phyloP scores from a whole-genome alignment of 2,329 filamentous ascomycete genomes.

The Moelleriella libera region DNA sequence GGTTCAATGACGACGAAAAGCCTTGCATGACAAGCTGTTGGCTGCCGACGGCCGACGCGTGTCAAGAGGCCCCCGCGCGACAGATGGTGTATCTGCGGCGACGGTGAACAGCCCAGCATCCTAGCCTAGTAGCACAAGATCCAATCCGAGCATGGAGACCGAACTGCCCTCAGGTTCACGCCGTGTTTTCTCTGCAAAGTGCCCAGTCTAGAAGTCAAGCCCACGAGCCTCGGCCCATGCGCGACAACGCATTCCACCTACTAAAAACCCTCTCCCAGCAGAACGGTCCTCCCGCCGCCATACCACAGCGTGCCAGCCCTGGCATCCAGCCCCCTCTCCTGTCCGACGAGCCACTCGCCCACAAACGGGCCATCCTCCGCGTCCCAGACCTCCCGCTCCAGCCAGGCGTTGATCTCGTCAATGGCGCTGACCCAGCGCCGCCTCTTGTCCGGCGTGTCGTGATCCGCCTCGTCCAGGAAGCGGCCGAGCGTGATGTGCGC shows the following conservation, averaged over 20 bases:
- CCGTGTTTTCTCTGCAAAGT: slow-evolving; percentile 5
- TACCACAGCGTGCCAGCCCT: slow-evolving; percentile 75
- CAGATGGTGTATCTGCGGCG: too few species aligned
- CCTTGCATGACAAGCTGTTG: too few species aligned
- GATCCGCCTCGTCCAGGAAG: slow-evolving; percentile 57
- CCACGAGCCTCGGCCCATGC: background rate
- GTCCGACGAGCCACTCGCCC: slow-evolving; percentile 77
- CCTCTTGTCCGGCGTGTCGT: slow-evolving; percentile 43
- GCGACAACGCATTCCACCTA: background rate
- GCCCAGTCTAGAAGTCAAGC: background rate
- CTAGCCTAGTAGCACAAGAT: too few species aligned
- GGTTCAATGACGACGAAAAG: slow-evolving; percentile 22
- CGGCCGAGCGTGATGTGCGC: slow-evolving; percentile 80
- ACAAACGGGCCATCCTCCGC: slow-evolving; percentile 25
- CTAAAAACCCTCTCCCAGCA: slow-evolving; percentile 47
- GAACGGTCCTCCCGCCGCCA: slow-evolving; percentile 61
- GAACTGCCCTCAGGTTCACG: too few species aligned
- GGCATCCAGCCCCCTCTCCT: slow-evolving; percentile 67
- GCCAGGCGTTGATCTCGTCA: slow-evolving; percentile 63
- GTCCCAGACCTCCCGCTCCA: slow-evolving; percentile 59
- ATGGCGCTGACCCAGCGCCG: slow-evolving; percentile 53
- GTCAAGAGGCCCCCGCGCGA: too few species aligned
- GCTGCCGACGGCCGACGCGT: too few species aligned
- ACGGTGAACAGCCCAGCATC: too few species aligned
- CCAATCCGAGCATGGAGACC: too few species aligned